Conservation (phyloP, 768 basidiomycete species). For the Macrolepiota fuliginosa region DNA sequence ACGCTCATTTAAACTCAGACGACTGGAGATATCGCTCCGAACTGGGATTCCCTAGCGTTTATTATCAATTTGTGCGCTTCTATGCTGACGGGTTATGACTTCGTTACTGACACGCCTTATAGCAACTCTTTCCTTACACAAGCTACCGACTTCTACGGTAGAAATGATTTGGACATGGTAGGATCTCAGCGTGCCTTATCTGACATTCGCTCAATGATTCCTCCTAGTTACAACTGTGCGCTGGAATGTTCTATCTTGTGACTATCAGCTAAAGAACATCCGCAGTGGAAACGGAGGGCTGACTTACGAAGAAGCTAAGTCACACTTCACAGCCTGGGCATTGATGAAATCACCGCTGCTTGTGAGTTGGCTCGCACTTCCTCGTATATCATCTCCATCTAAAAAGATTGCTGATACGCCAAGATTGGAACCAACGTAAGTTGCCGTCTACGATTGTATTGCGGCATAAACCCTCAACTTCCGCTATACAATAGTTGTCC, state of each 20-base stretch:
- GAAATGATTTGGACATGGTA: conserved; percentile 70
- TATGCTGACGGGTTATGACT: conserved; percentile 17
- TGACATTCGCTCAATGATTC: conserved; percentile 1
- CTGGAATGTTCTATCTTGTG: neutral
- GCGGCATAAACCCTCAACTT: neutral
- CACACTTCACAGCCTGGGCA: conserved; percentile 73
- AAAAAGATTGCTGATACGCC: neutral
- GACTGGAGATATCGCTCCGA: conserved; percentile 46
- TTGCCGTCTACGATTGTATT: neutral
- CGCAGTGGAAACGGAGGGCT: conserved; percentile 60
- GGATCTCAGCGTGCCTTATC: conserved; percentile 13
- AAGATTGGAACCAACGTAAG: conserved; percentile 23
- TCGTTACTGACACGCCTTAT: conserved; percentile 6
- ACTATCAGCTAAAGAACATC: conserved; percentile 4
- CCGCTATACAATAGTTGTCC: neutral
- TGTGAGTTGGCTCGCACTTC: conserved; percentile 30
- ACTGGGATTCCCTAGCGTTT: conserved; percentile 48
- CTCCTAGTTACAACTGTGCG: conserved; percentile 52
- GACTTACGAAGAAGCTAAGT: conserved; percentile 62
- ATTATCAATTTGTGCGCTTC: conserved; percentile 52
- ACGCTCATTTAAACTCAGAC: conserved; percentile 32
- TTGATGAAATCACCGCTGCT: conserved; percentile 68
- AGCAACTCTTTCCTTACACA: conserved; percentile 66
- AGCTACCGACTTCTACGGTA: conserved; percentile 65
- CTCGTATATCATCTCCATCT: conserved; percentile 1